Conservation (phyloP, 495 filamentous ascomycete genomes). For the Aspergillus ellipticus region DNA sequence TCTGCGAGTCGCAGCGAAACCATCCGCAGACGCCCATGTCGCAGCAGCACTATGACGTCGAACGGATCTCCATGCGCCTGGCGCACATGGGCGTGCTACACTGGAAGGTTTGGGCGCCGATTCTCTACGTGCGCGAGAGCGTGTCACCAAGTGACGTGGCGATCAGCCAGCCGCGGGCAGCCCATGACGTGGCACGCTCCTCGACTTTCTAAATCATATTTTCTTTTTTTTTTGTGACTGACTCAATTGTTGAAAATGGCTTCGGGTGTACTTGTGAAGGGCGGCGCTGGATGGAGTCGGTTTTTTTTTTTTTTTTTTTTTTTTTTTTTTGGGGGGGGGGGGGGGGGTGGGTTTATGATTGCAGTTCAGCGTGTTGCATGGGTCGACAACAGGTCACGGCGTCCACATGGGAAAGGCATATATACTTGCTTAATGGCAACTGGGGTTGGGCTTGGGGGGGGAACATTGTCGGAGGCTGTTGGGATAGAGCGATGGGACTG, state of each 20-base stretch:
- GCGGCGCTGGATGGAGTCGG: not conserved
- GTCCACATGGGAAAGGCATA: slow-evolving; percentile 17
- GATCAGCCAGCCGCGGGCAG: slow-evolving; percentile 6
- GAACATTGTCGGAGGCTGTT: slow-evolving; percentile 5
- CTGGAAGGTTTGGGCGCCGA: slow-evolving; percentile 80
- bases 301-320: slow-evolving; percentile 10
- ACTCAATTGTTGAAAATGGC: slow-evolving; percentile 2
- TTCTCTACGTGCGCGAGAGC: slow-evolving; percentile 55
- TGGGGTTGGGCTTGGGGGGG: slow-evolving; percentile 7
- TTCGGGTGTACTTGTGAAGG: slow-evolving; percentile 7
- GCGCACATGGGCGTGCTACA: slow-evolving; percentile 79
- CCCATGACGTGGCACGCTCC: slow-evolving; percentile 13
- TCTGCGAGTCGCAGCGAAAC: slow-evolving; percentile 44
- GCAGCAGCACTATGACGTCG: slow-evolving; percentile 47
- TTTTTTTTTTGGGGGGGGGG: too few relatives aligned
- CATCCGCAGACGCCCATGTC: slow-evolving; percentile 20
- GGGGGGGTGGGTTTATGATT: too few relatives aligned
- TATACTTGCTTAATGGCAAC: slow-evolving; percentile 8
- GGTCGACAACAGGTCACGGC: slow-evolving; percentile 16
- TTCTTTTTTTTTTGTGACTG: slow-evolving; percentile 5
- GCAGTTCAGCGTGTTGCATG: slow-evolving; percentile 41
- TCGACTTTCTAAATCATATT: slow-evolving; percentile 3
- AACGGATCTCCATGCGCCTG: slow-evolving; percentile 67
- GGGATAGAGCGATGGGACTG: slow-evolving; percentile 8
- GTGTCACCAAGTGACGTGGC: slow-evolving; percentile 24